Evolutionary conservation across 1,139 yeast species (phyloP).

Genomic region (Debaryomyces singareniensis): DNA sequence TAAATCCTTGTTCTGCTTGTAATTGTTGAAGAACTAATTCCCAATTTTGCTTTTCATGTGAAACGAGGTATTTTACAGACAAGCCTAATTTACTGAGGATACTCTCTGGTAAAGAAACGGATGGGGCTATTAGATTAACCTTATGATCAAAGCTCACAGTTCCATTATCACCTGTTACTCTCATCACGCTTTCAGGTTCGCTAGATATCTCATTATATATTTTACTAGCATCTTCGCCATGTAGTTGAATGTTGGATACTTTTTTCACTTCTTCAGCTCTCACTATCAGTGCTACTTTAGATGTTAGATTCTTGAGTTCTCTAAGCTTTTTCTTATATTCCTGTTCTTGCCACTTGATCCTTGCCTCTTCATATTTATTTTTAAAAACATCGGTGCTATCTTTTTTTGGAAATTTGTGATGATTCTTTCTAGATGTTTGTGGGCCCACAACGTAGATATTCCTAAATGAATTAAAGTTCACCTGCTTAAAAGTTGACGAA

Average conservation of each 20-base stretch:
- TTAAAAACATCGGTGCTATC: not conserved
- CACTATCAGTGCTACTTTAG: constrained; percentile 17
- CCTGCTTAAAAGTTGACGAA: too few relatives aligned
- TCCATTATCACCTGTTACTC: constrained; percentile 2
- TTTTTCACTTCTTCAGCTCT: constrained; percentile 11
- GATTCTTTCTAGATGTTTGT: too few relatives aligned
- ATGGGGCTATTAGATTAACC: constrained; percentile 16
- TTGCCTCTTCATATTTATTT: constrained; percentile 13
- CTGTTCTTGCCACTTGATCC: constrained; percentile 13
- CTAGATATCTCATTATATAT: too few relatives aligned
- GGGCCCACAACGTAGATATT: too few relatives aligned
- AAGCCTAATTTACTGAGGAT: constrained; percentile 42
- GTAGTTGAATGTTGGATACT: too few relatives aligned
- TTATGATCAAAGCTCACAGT: constrained; percentile 9
- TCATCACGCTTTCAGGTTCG: too few relatives aligned
- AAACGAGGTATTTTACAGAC: constrained; percentile 39
- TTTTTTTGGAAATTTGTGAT: too few relatives aligned
- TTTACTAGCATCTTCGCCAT: too few relatives aligned
- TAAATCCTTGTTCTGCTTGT: constrained; percentile 33
- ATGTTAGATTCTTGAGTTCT: constrained; percentile 15
- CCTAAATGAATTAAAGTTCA: too few relatives aligned
- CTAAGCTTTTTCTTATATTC: constrained; percentile 16
- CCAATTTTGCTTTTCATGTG: constrained; percentile 50
- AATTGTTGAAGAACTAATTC: constrained; percentile 43
- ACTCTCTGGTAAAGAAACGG: constrained; percentile 31